phyloP scores from a whole-genome alignment of 495 filamentous ascomycete genomes.

The Tuber borchii region DNA sequence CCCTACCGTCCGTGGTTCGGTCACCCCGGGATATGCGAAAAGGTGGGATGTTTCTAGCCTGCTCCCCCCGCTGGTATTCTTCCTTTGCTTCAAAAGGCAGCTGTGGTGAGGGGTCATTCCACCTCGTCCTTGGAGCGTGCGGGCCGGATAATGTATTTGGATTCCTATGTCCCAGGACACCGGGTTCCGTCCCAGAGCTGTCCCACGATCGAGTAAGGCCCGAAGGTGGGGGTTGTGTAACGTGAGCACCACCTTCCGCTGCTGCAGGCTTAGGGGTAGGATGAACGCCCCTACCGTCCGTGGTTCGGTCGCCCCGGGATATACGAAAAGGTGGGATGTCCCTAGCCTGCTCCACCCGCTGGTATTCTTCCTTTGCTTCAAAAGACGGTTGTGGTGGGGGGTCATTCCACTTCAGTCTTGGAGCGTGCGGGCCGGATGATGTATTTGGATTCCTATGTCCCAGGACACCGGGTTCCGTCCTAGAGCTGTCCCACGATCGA shows the following conservation, averaged over 20 bases:
- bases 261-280: neutral
- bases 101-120: no score
- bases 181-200: neutral
- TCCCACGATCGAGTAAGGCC: neutral
- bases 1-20: no score
- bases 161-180: neutral
- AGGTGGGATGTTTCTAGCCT: no score
- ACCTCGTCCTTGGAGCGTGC: neutral
- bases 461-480: neutral
- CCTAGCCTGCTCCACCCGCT: no score
- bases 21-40: no score
- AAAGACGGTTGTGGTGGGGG: no score
- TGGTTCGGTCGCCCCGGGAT: no score
- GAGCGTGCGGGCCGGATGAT: neutral
- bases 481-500: neutral
- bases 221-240: neutral
- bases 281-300: neutral
- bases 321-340: no score
- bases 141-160: neutral
- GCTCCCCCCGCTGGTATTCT: no score
- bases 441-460: neutral
- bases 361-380: no score
- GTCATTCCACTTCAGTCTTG: no score
- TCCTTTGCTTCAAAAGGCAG: no score
- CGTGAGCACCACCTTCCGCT: neutral